Base-by-base conservation (phyloP, 2,329 filamentous ascomycete species). In the Cryphonectria nitschkei region DNA sequence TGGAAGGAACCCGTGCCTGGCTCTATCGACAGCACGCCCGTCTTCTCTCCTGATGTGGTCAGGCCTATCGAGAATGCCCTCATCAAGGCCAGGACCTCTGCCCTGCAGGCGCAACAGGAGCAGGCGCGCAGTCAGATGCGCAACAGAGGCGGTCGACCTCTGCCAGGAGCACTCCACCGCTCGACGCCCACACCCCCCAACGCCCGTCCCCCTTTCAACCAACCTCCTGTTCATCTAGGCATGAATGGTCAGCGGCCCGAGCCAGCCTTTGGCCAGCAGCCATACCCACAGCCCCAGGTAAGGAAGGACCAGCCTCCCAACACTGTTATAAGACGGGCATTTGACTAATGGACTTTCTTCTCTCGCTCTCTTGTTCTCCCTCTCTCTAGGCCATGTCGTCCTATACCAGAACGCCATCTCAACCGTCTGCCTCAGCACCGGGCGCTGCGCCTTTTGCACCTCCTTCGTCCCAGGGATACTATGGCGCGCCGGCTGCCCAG, bases 1-100 rank as follows among this genome's bases (percentile, higher is more conserved):
- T 99, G 96, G 96, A 98, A 98, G 81, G 93, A 97, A 77, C 93
- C 96, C 2, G 94, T 98, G 19, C 94, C 95, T 1, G 96, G 95
- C 65, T 97, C 96, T 19, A 89, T 97, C 79, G 95, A 97, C 77
- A 91, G 91, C n/a, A 89, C 93, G 73, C 95, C 96, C 9, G 95
- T 99, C 67, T 99, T 99, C 78, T 89, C 94, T 39, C 87, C 90
- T 54, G 94, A 98, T 70, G 89, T 95, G 71, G 97, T 95, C 60
- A 89, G 92, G 67, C 93, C 93, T 60, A 98, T 99, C 75, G 96
- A 99, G 81, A 97, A 94, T 81, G 95, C 95, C 66, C 85, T 99
- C 72, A 93, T 96, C 80, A 97, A 96, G 81, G 94, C 93, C 19
- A 83, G 86, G 73, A 88, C 87, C 6, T 88, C 86, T 34, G 87